phyloP scores from a whole-genome alignment of 2,329 filamentous ascomycete genomes.

The Trichoderma polysporum region DNA sequence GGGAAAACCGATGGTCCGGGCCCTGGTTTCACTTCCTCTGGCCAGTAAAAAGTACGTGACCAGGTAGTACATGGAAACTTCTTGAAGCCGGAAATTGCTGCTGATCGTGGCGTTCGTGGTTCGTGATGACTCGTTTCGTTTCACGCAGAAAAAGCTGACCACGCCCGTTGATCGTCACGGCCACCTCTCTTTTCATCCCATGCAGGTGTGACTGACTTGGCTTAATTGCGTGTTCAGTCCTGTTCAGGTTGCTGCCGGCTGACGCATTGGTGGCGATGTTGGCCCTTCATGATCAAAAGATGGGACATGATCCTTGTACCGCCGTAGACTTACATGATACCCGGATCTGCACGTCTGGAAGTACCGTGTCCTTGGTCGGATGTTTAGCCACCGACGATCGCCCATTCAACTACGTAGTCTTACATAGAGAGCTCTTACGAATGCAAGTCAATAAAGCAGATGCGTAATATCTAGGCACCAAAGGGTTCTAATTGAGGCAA shows the following conservation, averaged over 20 bases:
- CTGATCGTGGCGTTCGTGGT: constrained; percentile 4
- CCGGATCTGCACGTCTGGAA: not conserved
- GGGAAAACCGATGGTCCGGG: not conserved
- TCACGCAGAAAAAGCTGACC: constrained; percentile 3
- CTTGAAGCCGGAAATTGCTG: not conserved
- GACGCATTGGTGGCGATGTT: constrained; percentile 5
- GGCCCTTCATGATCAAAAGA: not conserved
- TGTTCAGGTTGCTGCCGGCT: not conserved
- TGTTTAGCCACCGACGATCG: not conserved
- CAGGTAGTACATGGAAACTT: not conserved
- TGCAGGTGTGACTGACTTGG: not conserved
- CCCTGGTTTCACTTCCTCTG: no score
- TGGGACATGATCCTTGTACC: not conserved
- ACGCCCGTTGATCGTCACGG: not conserved
- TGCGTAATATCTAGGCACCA: not conserved
- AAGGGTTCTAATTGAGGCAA: not conserved
- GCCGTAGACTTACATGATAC: not conserved
- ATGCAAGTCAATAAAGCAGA: not conserved
- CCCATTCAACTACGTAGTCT: not conserved
- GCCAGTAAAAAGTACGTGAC: no score
- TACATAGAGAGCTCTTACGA: not conserved
- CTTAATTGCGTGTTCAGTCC: not conserved
- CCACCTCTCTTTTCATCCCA: not conserved
- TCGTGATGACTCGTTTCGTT: not conserved
- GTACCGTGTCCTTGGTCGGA: constrained; percentile 1